These are phyloP conservation scores for Fusarium sp. DNA, from an alignment of 2,329 filamentous ascomycete species.

Conservation along the genomic window DNA sequence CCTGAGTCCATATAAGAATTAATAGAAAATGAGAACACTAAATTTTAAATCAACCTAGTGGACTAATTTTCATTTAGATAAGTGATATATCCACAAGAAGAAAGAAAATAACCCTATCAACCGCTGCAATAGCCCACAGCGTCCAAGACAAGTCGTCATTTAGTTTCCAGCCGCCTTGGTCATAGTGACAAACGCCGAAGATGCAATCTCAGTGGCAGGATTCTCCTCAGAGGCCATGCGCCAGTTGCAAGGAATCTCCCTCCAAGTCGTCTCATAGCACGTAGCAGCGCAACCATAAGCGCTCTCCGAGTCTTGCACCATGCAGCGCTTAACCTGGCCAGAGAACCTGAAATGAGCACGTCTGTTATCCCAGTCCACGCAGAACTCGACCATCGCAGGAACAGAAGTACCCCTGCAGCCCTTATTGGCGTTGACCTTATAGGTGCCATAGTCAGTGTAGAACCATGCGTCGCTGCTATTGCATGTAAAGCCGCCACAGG, in stretches of 20 bases:
- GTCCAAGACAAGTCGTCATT: fast-evolving
- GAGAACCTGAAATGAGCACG: neutral
- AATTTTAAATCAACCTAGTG: fast-evolving
- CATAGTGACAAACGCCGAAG: neutral
- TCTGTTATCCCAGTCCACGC: too few species aligned
- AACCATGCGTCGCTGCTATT: too few species aligned
- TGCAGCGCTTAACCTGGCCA: neutral
- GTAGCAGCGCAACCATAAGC: neutral
- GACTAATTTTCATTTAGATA: neutral
- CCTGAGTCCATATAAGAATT: fast-evolving
- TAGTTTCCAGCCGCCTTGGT: neutral
- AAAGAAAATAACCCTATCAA: too few species aligned
- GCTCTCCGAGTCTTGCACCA: neutral
- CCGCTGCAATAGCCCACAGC: fast-evolving
- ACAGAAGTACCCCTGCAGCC: too few species aligned
- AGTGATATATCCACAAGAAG: fast-evolving
- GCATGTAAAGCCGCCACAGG: too few species aligned
- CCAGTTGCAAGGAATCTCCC: neutral
- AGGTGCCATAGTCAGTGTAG: too few species aligned
- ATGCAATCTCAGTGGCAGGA: neutral
- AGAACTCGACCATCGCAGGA: too few species aligned
- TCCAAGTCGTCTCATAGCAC: neutral
- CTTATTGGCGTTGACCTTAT: too few species aligned
- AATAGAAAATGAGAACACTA: fast-evolving
- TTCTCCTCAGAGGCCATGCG: neutral